These are phyloP conservation scores for Podospora bellae-mahoneyi DNA, from an alignment of 495 filamentous ascomycete genomes.

Conservation along the genomic window DNA sequence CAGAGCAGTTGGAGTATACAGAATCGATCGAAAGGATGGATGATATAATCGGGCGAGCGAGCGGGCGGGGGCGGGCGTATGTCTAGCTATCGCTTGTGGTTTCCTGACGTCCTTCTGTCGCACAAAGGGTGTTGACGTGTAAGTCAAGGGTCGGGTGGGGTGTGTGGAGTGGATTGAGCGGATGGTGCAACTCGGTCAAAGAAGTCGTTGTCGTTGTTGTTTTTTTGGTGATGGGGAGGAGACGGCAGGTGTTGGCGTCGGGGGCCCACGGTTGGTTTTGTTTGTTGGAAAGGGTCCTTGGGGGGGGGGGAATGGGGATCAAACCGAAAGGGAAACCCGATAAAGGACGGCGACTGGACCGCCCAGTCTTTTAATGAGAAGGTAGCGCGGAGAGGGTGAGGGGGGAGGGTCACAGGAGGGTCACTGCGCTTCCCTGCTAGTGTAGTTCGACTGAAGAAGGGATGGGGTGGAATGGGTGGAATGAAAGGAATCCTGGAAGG, in stretches of 20 bases:
- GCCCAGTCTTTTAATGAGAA: slow-evolving; percentile 22
- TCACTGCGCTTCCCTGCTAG: background rate
- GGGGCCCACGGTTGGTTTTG: slow-evolving; percentile 2
- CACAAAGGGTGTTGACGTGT: background rate
- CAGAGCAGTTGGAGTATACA: background rate
- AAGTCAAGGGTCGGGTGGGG: background rate
- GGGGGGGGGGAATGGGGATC: slow-evolving; percentile 12
- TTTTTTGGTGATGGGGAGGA: background rate
- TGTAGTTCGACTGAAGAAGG: background rate
- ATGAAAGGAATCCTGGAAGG: background rate
- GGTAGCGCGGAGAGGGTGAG: slow-evolving; percentile 1
- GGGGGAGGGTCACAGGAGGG: background rate
- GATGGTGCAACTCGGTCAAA: background rate
- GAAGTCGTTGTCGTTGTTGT: background rate
- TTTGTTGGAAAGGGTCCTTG: slow-evolving; percentile 1
- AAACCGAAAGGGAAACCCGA: slow-evolving; percentile 34
- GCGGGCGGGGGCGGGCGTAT: too few species aligned
- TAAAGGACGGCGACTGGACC: slow-evolving; percentile 18
- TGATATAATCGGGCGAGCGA: background rate
- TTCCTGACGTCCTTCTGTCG: slow-evolving; percentile 2
- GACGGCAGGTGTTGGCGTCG: background rate
- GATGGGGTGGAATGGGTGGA: background rate
- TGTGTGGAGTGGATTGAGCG: too few species aligned
- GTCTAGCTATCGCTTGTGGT: background rate
- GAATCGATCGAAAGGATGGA: background rate